phyloP scores from a whole-genome alignment of 2,329 filamentous ascomycete species.

The Botrytis porri region DNA sequence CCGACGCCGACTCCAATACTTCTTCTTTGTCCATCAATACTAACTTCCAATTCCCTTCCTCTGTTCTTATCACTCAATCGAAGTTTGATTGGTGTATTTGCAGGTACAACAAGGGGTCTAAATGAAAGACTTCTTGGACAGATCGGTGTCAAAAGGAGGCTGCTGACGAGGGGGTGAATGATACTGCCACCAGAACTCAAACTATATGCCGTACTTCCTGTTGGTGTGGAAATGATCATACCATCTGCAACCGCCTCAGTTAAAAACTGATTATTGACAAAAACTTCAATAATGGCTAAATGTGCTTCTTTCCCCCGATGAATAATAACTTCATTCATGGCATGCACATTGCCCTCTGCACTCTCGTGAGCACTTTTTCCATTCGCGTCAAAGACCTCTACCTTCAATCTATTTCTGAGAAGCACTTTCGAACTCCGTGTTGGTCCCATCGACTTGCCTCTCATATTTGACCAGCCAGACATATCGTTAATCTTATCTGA shows the following conservation, averaged over 20 bases:
- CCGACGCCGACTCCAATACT: slow-evolving; percentile 67
- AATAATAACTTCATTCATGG: slow-evolving; percentile 93
- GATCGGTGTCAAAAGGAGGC: slow-evolving; percentile 87
- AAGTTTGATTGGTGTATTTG: slow-evolving; percentile 79
- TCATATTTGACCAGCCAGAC: slow-evolving; percentile 67
- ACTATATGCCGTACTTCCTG: slow-evolving; percentile 92
- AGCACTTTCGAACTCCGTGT: slow-evolving; percentile 75
- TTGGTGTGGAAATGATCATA: slow-evolving; percentile 90
- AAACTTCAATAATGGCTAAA: slow-evolving; percentile 87
- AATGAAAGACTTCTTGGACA: slow-evolving; percentile 91
- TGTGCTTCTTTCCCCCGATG: slow-evolving; percentile 89
- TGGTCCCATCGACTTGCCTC: slow-evolving; percentile 77
- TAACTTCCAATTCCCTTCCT: slow-evolving; percentile 72
- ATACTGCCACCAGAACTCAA: slow-evolving; percentile 91
- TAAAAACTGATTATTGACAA: slow-evolving; percentile 81
- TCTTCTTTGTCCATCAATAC: slow-evolving; percentile 69
- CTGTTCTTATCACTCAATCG: slow-evolving; percentile 78
- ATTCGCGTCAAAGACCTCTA: slow-evolving; percentile 73
- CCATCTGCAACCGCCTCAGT: slow-evolving; percentile 95
- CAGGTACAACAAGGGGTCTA: slow-evolving; percentile 82
- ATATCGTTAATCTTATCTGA: slow-evolving; percentile 36
- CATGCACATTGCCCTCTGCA: slow-evolving; percentile 48
- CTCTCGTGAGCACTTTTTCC: slow-evolving; percentile 46
- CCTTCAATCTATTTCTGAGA: slow-evolving; percentile 80
- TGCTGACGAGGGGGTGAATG: slow-evolving; percentile 87